phyloP scores from a whole-genome alignment of 2,329 filamentous ascomycete species.

The Monilinia laxa region DNA sequence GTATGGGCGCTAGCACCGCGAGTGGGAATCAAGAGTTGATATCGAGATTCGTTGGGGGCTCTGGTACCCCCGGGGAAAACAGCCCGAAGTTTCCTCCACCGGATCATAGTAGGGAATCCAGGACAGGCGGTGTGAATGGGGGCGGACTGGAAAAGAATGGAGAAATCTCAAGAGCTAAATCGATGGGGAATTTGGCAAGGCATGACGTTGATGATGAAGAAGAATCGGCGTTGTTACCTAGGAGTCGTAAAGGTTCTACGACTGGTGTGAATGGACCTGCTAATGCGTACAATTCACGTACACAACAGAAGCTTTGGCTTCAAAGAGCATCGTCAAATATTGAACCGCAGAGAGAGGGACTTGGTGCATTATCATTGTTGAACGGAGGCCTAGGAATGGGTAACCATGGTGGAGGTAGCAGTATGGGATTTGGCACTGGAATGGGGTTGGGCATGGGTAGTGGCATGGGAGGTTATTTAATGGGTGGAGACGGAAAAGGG shows the following conservation, averaged over 20 bases:
- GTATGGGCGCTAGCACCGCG: constrained; percentile 25
- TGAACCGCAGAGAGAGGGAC: constrained; percentile 51
- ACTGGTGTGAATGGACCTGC: constrained; percentile 34
- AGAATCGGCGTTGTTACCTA: constrained; percentile 49
- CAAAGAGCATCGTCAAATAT: constrained; percentile 72
- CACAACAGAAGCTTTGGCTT: constrained; percentile 73
- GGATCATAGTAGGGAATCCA: constrained; percentile 30
- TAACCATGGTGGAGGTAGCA: constrained; percentile 26
- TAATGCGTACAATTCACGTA: constrained; percentile 51
- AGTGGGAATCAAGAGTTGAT: constrained; percentile 48
- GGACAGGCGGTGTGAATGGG: constrained; percentile 33
- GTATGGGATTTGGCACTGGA: constrained; percentile 12
- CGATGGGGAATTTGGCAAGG: constrained; percentile 18
- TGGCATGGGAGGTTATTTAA: constrained; percentile 32
- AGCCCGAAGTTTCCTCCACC: constrained; percentile 45
- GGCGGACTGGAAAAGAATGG: background rate
- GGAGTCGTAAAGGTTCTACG: constrained; percentile 37
- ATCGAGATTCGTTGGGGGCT: constrained; percentile 58
- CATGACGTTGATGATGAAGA: constrained; percentile 42
- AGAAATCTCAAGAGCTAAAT: constrained; percentile 19
- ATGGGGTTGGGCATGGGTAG: background rate
- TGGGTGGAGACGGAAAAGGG: constrained; percentile 46
- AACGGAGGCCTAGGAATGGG: constrained; percentile 36
- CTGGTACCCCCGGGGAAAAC: constrained; percentile 50
- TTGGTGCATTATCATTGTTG: constrained; percentile 36